These are phyloP conservation scores for Saccharum hybrid DNA, from an alignment of 202 grass and related monocot genomes.

Conservation along the genomic window DNA sequence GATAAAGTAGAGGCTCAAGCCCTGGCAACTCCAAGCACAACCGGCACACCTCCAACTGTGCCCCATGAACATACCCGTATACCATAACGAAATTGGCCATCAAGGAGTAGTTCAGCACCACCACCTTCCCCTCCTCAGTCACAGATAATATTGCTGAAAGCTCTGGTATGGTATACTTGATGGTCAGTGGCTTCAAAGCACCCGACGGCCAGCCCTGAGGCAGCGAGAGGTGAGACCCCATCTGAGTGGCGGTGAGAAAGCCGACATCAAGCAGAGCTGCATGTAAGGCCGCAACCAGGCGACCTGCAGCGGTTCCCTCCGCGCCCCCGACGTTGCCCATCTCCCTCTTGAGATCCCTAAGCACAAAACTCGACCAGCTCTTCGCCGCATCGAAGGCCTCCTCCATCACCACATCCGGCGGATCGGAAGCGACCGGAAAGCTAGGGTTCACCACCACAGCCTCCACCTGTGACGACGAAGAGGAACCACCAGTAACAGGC, in stretches of 20 bases:
- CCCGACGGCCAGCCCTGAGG: constrained; percentile 49
- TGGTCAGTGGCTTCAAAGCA: constrained; percentile 35
- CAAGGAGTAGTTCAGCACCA: constrained; percentile 61
- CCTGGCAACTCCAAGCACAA: constrained; percentile 67
- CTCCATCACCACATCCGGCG: constrained; percentile 50
- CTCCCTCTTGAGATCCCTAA: constrained; percentile 53
- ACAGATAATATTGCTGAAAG: constrained; percentile 29
- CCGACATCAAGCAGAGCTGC: constrained; percentile 65
- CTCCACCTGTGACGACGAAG: constrained; percentile 35
- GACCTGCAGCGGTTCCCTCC: constrained; percentile 40
- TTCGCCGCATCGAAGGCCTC: constrained; percentile 13
- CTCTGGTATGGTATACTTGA: constrained; percentile 64
- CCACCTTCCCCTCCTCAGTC: constrained; percentile 51
- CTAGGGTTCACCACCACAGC: constrained; percentile 16
- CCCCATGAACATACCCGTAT: constrained; percentile 59
- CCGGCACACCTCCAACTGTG: constrained; percentile 46
- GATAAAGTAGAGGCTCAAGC: constrained; percentile 59
- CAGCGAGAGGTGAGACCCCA: constrained; percentile 39
- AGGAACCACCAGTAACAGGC: constrained; percentile 17
- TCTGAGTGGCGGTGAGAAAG: constrained; percentile 43
- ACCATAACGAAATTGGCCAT: constrained; percentile 63
- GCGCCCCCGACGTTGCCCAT: constrained; percentile 34
- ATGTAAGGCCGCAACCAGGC: constrained; percentile 56
- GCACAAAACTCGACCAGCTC: constrained; percentile 48
- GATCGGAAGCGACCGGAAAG: background rate